Conservation (phyloP, 371 early-diverging fungal genomes). For the Mucor irregularis region DNA sequence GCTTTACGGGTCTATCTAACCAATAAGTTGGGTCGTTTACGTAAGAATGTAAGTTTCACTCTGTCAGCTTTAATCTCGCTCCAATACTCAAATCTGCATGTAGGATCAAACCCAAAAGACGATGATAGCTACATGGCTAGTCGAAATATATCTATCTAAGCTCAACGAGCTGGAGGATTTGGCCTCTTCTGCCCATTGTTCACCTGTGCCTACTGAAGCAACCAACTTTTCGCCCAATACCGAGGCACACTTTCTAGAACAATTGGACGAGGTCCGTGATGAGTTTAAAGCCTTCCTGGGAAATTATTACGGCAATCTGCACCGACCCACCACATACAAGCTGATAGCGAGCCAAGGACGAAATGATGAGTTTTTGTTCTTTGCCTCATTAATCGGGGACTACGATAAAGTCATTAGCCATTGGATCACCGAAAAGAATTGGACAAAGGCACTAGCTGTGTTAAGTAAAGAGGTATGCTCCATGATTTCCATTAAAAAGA, state of each 20-base stretch:
- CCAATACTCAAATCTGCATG: no score
- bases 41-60: slow-evolving; percentile 52
- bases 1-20: slow-evolving; percentile 78
- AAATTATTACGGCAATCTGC: slow-evolving; percentile 60
- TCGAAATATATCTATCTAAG: slow-evolving; percentile 80
- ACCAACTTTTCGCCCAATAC: slow-evolving; percentile 33
- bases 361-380: slow-evolving; percentile 73
- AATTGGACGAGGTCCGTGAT: slow-evolving; percentile 54
- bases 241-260: slow-evolving; percentile 44
- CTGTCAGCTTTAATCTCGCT: no score
- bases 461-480: slow-evolving; percentile 70
- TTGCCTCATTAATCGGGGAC: slow-evolving; percentile 81
- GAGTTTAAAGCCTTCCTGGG: slow-evolving; percentile 77
- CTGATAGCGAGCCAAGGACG: slow-evolving; percentile 85
- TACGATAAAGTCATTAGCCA: slow-evolving; percentile 79
- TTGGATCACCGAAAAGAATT: slow-evolving; percentile 79
- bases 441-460: slow-evolving; percentile 72
- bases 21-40: slow-evolving; percentile 65
- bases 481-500: not conserved
- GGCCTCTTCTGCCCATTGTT: slow-evolving; percentile 50
- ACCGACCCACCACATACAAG: slow-evolving; percentile 72
- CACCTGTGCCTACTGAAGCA: slow-evolving; percentile 10
- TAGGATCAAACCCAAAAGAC: slow-evolving; percentile 85
- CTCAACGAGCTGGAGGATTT: slow-evolving; percentile 73
- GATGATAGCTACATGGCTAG: slow-evolving; percentile 85